Conservation (phyloP, 352 stramenopile species). For the Globisporangium spinosum region DNA sequence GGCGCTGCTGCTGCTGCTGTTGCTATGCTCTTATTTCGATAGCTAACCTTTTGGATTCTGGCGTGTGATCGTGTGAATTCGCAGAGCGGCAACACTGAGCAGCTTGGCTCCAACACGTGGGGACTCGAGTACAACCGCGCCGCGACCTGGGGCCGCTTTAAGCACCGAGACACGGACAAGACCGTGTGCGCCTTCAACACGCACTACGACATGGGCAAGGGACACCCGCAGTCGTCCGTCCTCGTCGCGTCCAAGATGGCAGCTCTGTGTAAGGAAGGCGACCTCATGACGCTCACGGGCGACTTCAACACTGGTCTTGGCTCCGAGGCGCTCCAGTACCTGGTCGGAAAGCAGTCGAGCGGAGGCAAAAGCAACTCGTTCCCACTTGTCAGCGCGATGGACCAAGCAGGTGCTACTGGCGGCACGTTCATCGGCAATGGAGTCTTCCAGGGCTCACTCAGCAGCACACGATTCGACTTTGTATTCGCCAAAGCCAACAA, state of each 20-base stretch:
- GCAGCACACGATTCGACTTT: constrained; percentile 20
- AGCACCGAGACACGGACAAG: constrained; percentile 7
- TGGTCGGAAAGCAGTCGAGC: constrained; percentile 7
- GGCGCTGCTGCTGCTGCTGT: background rate
- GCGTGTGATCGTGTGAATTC: background rate
- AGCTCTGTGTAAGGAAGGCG: constrained; percentile 14
- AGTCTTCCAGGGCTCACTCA: constrained; percentile 16
- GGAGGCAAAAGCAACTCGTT: constrained; percentile 9
- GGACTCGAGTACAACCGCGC: constrained; percentile 21
- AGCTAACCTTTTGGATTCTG: background rate
- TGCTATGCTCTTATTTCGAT: background rate
- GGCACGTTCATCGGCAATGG: constrained; percentile 24
- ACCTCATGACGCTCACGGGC: constrained; percentile 20
- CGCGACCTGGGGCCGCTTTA: constrained; percentile 21
- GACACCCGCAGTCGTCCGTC: constrained; percentile 10
- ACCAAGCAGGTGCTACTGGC: constrained; percentile 5
- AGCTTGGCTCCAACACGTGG: constrained; percentile 17
- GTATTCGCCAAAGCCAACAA: constrained; percentile 11
- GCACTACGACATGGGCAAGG: constrained; percentile 22
- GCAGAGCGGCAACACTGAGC: constrained; percentile 7
- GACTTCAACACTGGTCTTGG: constrained; percentile 19
- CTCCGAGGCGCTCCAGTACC: constrained; percentile 14
- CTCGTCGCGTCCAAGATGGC: constrained; percentile 19
- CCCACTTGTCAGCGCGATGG: constrained; percentile 15
- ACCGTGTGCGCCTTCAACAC: constrained; percentile 26